These are phyloP conservation scores for Hamigera avellanea DNA, from an alignment of 495 filamentous ascomycete species.

Conservation along the genomic window DNA sequence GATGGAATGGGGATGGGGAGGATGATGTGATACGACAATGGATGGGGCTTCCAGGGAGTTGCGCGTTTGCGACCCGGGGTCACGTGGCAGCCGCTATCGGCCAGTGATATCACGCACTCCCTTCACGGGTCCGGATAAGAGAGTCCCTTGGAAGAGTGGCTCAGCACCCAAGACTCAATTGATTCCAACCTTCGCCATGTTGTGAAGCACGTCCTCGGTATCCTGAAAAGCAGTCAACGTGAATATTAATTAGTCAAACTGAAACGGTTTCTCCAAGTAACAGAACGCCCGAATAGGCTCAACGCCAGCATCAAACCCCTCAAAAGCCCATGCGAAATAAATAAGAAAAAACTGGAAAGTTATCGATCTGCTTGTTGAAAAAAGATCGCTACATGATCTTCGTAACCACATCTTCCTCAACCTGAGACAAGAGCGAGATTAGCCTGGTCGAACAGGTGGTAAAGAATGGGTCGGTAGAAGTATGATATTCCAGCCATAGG, in stretches of 20 bases:
- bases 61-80: conserved; percentile 22
- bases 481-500: too few relatives aligned
- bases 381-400: conserved; percentile 71
- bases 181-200: conserved; percentile 18
- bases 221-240: conserved; percentile 18
- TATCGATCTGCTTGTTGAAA: conserved; percentile 12
- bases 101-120: conserved; percentile 33
- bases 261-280: not conserved
- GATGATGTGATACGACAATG: conserved; percentile 3
- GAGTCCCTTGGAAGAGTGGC: not conserved
- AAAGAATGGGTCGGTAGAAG: too few relatives aligned
- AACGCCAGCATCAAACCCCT: conserved; percentile 11
- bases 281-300: not conserved
- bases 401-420: conserved; percentile 85
- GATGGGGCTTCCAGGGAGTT: conserved; percentile 9
- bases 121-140: conserved; percentile 24
- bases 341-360: conserved; percentile 10
- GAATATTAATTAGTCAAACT: conserved; percentile 29
- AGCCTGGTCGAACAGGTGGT: conserved; percentile 20
- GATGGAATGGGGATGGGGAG: conserved; percentile 1
- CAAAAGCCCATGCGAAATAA: conserved; percentile 8
- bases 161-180: conserved; percentile 2
- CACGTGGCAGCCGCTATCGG: conserved; percentile 22
- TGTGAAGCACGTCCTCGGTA: conserved; percentile 16
- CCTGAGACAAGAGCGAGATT: conserved; percentile 53